phyloP scores from a whole-genome alignment of 805 yeast genomes.

The Ogataea populi-albae region DNA sequence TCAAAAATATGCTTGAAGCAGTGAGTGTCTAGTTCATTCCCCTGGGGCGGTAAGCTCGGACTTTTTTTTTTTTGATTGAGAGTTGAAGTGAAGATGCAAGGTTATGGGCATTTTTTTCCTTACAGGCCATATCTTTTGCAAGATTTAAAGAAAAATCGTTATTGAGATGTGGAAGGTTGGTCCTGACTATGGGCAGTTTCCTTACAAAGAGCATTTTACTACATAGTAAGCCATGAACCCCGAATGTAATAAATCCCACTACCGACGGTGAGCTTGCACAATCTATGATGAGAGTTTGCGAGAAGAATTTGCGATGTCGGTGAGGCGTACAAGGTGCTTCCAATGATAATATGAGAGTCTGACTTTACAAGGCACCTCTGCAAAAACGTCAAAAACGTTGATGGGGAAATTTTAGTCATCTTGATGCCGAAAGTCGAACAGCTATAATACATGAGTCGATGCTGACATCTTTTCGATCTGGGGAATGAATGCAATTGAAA shows the following conservation, averaged over 20 bases:
- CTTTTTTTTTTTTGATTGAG: no score
- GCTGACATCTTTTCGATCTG: constrained; percentile 43
- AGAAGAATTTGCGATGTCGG: constrained; percentile 41
- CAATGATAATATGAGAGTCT: constrained; percentile 44
- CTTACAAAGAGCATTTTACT: constrained; percentile 10
- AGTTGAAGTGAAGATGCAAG: constrained; percentile 7
- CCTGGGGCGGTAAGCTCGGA: constrained; percentile 13
- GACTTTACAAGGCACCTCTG: constrained; percentile 52
- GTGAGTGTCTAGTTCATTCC: constrained; percentile 5
- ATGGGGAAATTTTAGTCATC: constrained; percentile 55
- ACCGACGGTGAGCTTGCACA: constrained; percentile 11
- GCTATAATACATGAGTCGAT: constrained; percentile 54
- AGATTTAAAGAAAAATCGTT: constrained; percentile 19
- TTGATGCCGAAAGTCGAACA: constrained; percentile 41
- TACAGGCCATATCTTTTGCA: constrained; percentile 4
- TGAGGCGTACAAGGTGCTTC: constrained; percentile 44
- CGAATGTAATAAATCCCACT: constrained; percentile 10
- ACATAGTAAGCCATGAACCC: constrained; percentile 17
- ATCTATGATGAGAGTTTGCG: constrained; percentile 11
- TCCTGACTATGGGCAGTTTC: constrained; percentile 11
- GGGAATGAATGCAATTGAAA: constrained; percentile 45
- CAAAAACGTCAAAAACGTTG: constrained; percentile 43
- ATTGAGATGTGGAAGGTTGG: constrained; percentile 22
- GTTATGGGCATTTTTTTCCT: constrained; percentile 9
- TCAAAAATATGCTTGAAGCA: constrained; percentile 8